A percentile compares a stretch with the other conserved stretches of the same genome.
Conservation (phyloP, 192 early-diverging fungal genomes). For the Chytriomyces sp. region DNA sequence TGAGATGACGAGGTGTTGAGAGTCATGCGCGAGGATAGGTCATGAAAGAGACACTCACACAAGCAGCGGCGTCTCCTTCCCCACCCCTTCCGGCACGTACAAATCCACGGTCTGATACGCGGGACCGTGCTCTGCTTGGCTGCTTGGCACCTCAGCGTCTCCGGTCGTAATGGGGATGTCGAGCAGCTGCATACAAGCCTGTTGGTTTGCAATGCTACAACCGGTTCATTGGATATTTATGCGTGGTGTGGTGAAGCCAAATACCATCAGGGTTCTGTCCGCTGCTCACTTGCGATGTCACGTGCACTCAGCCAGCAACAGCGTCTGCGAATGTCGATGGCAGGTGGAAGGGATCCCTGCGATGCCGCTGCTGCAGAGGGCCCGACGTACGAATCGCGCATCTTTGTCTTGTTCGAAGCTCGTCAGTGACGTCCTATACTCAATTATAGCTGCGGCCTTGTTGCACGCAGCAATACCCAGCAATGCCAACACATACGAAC, state of each 20-base stretch:
- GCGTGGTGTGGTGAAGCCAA: too few relatives aligned
- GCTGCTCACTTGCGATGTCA: neutral
- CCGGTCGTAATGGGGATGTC: neutral
- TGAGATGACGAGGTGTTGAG: too few relatives aligned
- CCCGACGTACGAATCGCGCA: neutral
- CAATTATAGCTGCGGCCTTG: neutral
- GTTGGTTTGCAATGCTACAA: too few relatives aligned
- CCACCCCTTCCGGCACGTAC: neutral
- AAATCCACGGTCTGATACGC: conserved; percentile 23
- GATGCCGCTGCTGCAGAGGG: conserved; percentile 3
- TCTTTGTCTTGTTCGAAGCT: neutral
- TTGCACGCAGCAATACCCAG: neutral
- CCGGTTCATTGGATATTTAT: too few relatives aligned
- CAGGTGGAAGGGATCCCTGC: neutral
- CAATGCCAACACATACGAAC: neutral
- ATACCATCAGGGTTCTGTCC: neutral
- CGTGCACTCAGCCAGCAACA: neutral
- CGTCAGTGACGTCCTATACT: neutral
- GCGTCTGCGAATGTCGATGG: neutral
- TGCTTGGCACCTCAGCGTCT: neutral
- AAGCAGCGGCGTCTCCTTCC: conserved; percentile 3
- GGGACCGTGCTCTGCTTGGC: conserved; percentile 3
- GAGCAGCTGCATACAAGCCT: neutral
- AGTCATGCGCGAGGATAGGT: too few relatives aligned
- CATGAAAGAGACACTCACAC: neutral